Percentiles rank a stretch among this genome's conserved stretches.
Evolutionary conservation across 176 grass and related monocot species (phyloP).

Genomic region (Oryza meridionalis): DNA sequence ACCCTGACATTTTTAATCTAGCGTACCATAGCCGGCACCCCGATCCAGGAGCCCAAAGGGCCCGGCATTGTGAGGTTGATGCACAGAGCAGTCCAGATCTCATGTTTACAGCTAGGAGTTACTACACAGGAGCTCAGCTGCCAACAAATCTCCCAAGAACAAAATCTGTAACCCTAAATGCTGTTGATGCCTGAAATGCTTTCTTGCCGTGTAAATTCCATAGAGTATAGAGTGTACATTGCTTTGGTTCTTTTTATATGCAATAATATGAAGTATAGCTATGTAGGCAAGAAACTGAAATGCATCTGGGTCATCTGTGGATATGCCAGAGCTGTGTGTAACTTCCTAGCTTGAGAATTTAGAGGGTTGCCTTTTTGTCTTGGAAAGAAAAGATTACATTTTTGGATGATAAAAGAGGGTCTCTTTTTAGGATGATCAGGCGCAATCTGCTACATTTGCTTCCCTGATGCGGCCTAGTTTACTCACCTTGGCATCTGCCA

Average conservation of each 20-base stretch:
- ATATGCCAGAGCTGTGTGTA: constrained; percentile 47
- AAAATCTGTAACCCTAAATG: constrained; percentile 50
- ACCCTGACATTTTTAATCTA: constrained; percentile 21
- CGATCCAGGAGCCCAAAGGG: constrained; percentile 49
- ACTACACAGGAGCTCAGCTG: constrained; percentile 40
- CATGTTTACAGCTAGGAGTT: constrained; percentile 51
- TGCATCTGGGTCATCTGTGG: constrained; percentile 22
- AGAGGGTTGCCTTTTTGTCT: not conserved
- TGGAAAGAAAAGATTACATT: not conserved
- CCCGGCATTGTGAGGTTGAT: constrained; percentile 43
- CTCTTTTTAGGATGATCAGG: constrained; percentile 7
- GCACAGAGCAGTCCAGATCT: constrained; percentile 29
- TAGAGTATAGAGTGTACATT: constrained; percentile 46
- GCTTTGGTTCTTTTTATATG: constrained; percentile 46
- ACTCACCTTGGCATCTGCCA: not conserved
- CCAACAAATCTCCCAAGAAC: constrained; percentile 54
- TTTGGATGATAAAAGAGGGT: no score
- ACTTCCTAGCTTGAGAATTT: constrained; percentile 35
- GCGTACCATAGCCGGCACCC: not conserved
- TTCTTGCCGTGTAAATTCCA: constrained; percentile 46
- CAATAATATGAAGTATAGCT: constrained; percentile 45
- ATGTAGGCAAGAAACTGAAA: constrained; percentile 27
- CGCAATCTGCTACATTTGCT: constrained; percentile 21
- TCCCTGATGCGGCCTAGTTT: not conserved
- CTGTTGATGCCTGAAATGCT: constrained; percentile 47